A percentile compares a stretch with the other conserved stretches of the same genome.
Evolutionary conservation across 2,329 filamentous ascomycete species (phyloP).

Genomic region (Hypoxylon sp.): DNA sequence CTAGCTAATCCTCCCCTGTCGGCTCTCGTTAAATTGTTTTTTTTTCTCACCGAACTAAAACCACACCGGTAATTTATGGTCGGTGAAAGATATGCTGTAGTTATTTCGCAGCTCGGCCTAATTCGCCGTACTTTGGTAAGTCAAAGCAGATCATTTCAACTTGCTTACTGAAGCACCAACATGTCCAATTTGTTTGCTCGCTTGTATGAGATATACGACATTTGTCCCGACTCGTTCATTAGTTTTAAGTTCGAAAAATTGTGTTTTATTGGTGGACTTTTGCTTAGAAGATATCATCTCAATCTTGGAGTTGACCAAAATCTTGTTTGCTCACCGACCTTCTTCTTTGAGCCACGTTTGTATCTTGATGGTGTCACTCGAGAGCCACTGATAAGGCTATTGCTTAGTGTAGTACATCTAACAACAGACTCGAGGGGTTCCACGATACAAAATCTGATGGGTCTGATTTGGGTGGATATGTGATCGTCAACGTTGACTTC

Average conservation of each 20-base stretch:
- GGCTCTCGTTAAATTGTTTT: not conserved
- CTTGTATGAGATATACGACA: constrained; percentile 12
- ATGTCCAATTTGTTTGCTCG: constrained; percentile 14
- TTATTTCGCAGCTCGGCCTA: constrained; percentile 16
- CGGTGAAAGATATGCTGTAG: constrained; percentile 4
- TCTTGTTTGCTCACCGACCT: constrained; percentile 32
- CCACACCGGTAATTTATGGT: constrained; percentile 8
- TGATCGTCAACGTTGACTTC: not conserved
- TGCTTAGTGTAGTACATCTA: constrained; percentile 21
- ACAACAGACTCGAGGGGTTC: not conserved
- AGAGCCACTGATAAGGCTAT: constrained; percentile 24
- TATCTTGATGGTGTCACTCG: constrained; percentile 6
- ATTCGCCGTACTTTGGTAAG: constrained; percentile 15
- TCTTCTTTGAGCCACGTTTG: constrained; percentile 37
- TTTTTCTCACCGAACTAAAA: not conserved
- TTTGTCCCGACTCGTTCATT: constrained; percentile 8
- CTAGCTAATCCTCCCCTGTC: not conserved
- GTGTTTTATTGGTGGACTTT: constrained; percentile 31
- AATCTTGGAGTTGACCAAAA: constrained; percentile 14
- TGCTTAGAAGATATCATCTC: constrained; percentile 3
- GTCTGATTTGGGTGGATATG: constrained; percentile 4
- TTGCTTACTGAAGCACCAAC: constrained; percentile 7
- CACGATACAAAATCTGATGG: constrained; percentile 9
- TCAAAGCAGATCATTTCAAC: constrained; percentile 1
- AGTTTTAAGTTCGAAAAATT: not conserved